phyloP scores from a whole-genome alignment of 192 early-diverging fungal genomes.

The Dispira simplex region DNA sequence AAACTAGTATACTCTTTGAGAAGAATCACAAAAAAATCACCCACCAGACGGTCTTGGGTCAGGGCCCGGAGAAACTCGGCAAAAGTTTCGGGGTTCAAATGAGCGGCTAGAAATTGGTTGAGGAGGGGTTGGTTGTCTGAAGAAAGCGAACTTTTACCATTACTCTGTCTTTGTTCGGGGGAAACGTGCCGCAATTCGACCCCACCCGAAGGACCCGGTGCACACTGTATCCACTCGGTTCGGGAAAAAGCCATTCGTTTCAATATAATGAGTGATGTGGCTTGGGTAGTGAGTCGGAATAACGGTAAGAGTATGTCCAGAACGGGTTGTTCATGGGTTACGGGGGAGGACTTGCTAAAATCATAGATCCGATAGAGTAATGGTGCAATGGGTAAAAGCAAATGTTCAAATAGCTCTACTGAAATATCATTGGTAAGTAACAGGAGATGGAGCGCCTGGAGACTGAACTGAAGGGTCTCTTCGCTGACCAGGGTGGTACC shows the following conservation, averaged over 20 bases:
- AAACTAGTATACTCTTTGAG: constrained; percentile 5
- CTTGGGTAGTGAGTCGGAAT: neutral
- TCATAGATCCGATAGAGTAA: neutral
- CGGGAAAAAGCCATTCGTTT: neutral
- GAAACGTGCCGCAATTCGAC: no score
- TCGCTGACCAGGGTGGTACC: no score
- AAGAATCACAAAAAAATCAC: constrained; percentile 7
- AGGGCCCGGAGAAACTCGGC: neutral
- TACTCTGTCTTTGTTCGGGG: no score
- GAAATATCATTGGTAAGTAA: neutral
- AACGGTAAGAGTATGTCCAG: neutral
- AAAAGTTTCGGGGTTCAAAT: neutral
- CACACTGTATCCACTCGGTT: no score
- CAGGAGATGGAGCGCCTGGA: neutral
- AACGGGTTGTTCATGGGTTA: neutral
- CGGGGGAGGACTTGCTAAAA: neutral
- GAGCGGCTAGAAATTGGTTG: no score
- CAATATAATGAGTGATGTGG: neutral
- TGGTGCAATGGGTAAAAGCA: neutral
- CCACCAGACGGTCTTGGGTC: neutral
- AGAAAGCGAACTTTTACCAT: no score
- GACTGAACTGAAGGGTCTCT: no score
- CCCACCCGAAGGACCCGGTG: no score
- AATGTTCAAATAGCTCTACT: neutral
- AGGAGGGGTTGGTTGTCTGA: no score